Evolutionary conservation across 2,329 filamentous ascomycete genomes (phyloP).

Genomic region (Fusarium solani-melongenae): DNA sequence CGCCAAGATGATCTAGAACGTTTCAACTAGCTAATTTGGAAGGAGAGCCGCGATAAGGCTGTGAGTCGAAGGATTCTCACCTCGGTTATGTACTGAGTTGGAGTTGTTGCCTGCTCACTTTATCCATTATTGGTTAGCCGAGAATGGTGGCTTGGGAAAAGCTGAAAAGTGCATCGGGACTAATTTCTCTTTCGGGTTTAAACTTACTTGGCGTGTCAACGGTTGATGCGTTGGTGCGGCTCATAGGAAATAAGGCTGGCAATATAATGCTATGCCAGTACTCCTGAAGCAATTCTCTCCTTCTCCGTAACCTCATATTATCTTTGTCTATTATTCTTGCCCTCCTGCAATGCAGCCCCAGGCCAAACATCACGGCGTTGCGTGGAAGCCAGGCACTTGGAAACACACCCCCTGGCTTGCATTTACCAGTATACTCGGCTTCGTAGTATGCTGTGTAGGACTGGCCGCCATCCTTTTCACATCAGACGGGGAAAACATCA

Average conservation of each 20-base stretch:
- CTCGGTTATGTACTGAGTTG: not conserved
- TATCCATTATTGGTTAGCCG: not conserved
- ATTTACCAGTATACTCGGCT: not conserved
- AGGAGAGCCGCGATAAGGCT: not conserved
- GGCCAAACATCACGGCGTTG: not conserved
- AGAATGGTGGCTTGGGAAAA: not conserved
- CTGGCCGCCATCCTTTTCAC: not conserved
- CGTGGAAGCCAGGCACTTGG: not conserved
- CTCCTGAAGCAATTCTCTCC: not conserved
- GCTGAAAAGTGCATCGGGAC: not conserved
- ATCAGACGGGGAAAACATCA: not conserved
- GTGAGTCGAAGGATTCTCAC: not conserved
- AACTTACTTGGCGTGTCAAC: not conserved
- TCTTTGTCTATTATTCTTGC: not conserved
- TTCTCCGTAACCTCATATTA: not conserved
- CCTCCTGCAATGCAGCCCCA: not conserved
- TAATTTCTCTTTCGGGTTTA: not conserved
- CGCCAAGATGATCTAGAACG: not conserved
- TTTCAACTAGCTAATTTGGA: not conserved
- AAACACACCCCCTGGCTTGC: not conserved
- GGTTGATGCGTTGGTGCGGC: not conserved
- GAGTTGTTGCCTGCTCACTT: not conserved
- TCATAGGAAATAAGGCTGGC: not conserved
- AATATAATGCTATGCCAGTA: not conserved
- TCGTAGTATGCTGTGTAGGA: not conserved